Conservation (phyloP, 225 moss, liverwort and hornwort species). For the Polytrichum commune region DNA sequence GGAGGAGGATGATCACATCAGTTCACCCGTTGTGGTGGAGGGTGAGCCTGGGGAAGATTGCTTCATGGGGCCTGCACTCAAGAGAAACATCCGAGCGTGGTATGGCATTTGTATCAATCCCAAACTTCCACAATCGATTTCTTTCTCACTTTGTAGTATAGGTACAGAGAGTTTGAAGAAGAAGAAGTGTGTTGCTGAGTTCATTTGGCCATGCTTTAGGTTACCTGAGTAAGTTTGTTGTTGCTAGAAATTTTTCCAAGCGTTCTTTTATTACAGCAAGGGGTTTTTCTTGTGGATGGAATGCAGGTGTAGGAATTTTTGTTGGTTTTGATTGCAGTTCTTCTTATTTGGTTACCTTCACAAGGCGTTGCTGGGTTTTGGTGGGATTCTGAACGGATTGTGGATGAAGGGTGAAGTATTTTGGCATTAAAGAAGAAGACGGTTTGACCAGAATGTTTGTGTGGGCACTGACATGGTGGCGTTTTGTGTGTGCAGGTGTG, state of each 20-base stretch:
- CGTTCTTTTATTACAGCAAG: no score
- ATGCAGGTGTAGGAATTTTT: no score
- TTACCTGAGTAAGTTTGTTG: no score
- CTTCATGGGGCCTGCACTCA: slow-evolving; percentile 37
- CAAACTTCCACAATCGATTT: background rate
- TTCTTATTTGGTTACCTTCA: no score
- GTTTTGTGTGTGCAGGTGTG: slow-evolving; percentile 30
- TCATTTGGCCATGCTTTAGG: no score
- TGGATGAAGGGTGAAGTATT: background rate
- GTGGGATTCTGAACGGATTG: background rate
- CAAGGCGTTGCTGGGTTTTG: background rate
- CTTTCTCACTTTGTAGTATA: background rate
- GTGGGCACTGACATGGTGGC: no score
- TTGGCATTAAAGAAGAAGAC: no score
- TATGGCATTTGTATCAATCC: background rate
- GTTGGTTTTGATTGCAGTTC: no score
- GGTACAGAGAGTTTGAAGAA: background rate
- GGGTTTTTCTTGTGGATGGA: no score
- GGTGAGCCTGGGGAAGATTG: background rate
- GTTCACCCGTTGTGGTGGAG: background rate
- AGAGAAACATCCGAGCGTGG: slow-evolving; percentile 55
- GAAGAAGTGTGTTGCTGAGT: no score
- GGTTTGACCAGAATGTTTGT: no score
- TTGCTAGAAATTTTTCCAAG: no score
- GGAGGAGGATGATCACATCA: background rate